Evolutionary conservation across 345 rosid species (phyloP), one percentile per base, ranked within the genome.

Genomic region (Carallia brachiata): DNA sequence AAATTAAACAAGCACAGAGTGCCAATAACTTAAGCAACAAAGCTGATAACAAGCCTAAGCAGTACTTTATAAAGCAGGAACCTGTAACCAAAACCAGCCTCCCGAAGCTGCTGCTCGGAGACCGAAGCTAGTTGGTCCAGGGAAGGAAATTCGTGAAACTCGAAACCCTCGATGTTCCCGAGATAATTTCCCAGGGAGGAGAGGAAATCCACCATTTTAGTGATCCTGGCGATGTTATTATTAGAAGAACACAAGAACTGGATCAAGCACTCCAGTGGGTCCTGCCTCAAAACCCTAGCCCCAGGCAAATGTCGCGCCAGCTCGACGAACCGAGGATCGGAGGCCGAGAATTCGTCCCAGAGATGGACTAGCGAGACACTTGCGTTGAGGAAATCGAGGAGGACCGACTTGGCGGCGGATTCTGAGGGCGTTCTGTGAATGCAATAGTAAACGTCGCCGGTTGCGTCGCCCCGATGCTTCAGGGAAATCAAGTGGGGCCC

Each of bases 211-310:
- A 93, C 98, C 98, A 93, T 93, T 81, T 91, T 93, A 28, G 96
- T 86, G 63, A 89, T 95, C 85, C 99, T 87, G 18, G 76, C 77
- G 30, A 95, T 90, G 72, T 92, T 95, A 62, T 95, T 95, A 40
- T 95, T 95, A 54, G 99, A 95, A 32, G 97, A 91, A 70, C 99
- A 95, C 58, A 90, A 53, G 74, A 95, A 95, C 81, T 95, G 99
- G 19, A 90, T 55, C 84, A 95, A 62, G 65, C 97, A 92, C 86
- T 95, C 99, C 5, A 90, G 75, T 27, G 99, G 97, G 61, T 90
- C 90, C 87, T 95, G 99, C 81, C 97, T 78, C 70, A 94, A 74
- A 63, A 94, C 98, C 75, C 99, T 86, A 18, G 97, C 97, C 19
- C 99, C 97, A 4, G 81, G 67, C 70, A 95, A 80, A 32, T 81